Evolutionary conservation across 2,329 filamentous ascomycete genomes (phyloP).

Genomic region (Hypoxylon sp.): DNA sequence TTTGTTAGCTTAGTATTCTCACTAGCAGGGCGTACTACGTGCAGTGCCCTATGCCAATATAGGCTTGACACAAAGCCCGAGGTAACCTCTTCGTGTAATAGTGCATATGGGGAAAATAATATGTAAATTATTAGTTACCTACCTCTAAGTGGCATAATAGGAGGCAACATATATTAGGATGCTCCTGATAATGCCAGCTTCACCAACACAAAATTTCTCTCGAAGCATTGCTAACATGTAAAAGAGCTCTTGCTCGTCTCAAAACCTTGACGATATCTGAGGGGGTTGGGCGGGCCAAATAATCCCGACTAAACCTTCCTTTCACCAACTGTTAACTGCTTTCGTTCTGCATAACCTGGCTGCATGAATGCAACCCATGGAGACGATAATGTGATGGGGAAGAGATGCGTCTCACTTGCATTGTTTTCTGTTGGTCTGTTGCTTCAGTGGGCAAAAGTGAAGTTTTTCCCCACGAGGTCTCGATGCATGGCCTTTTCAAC

Average conservation of each 20-base stretch:
- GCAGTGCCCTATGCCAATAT: conserved; percentile 9
- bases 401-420: conserved; percentile 21
- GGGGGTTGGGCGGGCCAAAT: background rate
- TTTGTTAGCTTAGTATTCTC: conserved; percentile 4
- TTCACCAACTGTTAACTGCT: conserved; percentile 5
- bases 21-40: conserved; percentile 34
- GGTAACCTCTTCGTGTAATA: background rate
- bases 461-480: conserved; percentile 29
- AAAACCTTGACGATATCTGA: conserved; percentile 3
- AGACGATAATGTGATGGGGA: background rate
- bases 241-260: background rate
- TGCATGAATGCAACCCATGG: conserved; percentile 6
- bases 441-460: conserved; percentile 35
- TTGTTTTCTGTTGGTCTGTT: background rate
- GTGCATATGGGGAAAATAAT: background rate
- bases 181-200: background rate
- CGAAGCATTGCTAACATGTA: conserved; percentile 10
- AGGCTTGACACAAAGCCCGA: conserved; percentile 8
- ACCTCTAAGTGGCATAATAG: background rate
- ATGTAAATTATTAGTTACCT: conserved; percentile 3
- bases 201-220: conserved; percentile 5
- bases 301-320: conserved; percentile 2
- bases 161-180: background rate
- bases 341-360: conserved; percentile 15
- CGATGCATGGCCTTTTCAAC: conserved; percentile 43